A percentile compares a stretch with the other conserved stretches of the same genome.
phyloP scores from a whole-genome alignment of 345 rosid species.

The Populus alba region DNA sequence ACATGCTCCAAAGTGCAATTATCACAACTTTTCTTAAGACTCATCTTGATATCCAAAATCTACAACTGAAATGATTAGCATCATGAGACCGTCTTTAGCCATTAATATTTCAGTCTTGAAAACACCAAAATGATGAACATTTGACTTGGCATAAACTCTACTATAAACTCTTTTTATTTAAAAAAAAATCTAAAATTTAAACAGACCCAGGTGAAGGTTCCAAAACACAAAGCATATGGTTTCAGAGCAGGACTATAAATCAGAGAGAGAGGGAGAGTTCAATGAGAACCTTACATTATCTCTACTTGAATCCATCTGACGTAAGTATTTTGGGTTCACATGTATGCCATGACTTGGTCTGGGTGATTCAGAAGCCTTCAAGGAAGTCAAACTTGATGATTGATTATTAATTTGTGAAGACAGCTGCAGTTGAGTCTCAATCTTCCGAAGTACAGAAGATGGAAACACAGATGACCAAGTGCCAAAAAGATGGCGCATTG shows the following conservation, averaged over 20 bases:
- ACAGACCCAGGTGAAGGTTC: neutral
- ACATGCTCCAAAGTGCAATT: neutral
- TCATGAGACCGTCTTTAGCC: neutral
- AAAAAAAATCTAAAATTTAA: neutral
- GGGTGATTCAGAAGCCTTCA: slow-evolving; percentile 64
- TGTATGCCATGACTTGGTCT: slow-evolving; percentile 88
- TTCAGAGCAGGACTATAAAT: neutral
- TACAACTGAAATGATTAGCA: neutral
- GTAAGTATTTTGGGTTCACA: slow-evolving; percentile 94
- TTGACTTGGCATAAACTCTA: neutral
- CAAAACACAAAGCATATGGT: neutral
- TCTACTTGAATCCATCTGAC: slow-evolving; percentile 62
- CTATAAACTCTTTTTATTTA: neutral
- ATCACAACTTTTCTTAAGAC: neutral
- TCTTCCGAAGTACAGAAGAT: slow-evolving; percentile 58
- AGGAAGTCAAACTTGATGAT: slow-evolving; percentile 42
- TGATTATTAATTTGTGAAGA: slow-evolving; percentile 49
- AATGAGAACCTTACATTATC: slow-evolving; percentile 63
- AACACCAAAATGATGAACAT: neutral
- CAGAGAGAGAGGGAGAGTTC: neutral
- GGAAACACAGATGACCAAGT: slow-evolving; percentile 95
- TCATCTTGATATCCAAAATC: neutral
- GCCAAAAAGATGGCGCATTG: slow-evolving; percentile 94
- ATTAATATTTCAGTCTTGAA: neutral
- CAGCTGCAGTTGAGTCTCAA: slow-evolving; percentile 65